Evolutionary conservation across 176 grass and related monocot genomes (phyloP), one percentile per base, ranked within the genome.

Genomic region (Oryza meridionalis): DNA sequence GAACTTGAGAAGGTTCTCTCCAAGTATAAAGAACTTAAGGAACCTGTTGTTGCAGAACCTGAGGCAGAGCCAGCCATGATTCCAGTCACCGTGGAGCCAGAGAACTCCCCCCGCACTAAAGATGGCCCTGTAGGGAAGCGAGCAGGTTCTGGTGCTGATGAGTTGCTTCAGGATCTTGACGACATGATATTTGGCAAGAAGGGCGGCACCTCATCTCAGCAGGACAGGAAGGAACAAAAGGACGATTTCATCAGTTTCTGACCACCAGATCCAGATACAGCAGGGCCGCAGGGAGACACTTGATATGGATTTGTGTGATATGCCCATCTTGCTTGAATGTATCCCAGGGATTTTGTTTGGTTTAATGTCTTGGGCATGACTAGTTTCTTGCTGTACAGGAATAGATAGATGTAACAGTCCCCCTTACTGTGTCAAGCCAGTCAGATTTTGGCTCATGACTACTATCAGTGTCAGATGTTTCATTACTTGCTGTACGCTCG

Each of bases 11-110:
- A 92, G 81, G 88, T 90, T 58, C 74, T 95, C 63, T 85, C 69
- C 24, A 95, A 95, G 90, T 98, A 98, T 14, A 85, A 94, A 82
- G 91, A 90, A 14, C 77, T 92, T 66, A 98, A 93, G 81, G 84
- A 94, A 26, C 96, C 91, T 73, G 42, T 80, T 1, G 43, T 3
- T 27, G 83, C 77, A 14, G 79, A 90, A 24, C 74, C 81, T 33
- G 93, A 92, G 88, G 84, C 91, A 73, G 85, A 95, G 62, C 96
- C 93, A 65, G 93, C 93, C 1, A 93, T 88, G 79, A 98, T 95
- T 84, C 93, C 91, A 42, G 87, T 95, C 5, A 88, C 84, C 9
- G 89, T 92, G 37, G 95, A 94, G 82, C 88, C 88, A 27, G 90
- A 97, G 70, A 85, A 94, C 40, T 90, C 88, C 43, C 86, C 92